Base-by-base conservation (phyloP, 1,284 basidiomycete species). In the Apiotrichum siamense region DNA sequence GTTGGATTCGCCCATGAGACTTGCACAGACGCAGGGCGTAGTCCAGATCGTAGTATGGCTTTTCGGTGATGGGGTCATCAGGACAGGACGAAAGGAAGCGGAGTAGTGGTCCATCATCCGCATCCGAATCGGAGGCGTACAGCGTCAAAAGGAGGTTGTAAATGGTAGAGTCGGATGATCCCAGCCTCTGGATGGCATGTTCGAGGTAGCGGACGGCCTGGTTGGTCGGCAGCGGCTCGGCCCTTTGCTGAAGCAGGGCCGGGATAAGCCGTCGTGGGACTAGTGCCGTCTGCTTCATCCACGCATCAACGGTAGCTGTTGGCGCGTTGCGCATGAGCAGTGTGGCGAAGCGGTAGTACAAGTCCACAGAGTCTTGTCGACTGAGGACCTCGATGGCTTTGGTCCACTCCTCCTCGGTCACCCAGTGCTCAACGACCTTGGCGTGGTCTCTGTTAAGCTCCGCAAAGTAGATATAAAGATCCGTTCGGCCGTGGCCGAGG, bases 21-120 rank as follows among this genome's bases (percentile, higher is more conserved):
- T 89, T 90, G 76, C 93, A 98, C 40, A 96, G 75, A 10, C 96
- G 83, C 52, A 99, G 72, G 0, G 94, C 96, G 67, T 97, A 98
- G 75, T 98, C 93, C 33, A 98, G 81, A 64, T 98, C 94, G 67
- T 92, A 98, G 72, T 91, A 96, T 1, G 94, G 93, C 65, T 84
- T 84, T 3, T 83, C 83, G 0, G 88, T 88, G 21, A 87, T 69
- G 2, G 90, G 86, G 68, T 97, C 84, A 18, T 83, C 80, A 1
- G 88, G 90, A 1, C 88, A 85, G 0, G 81, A 81, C n/a, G 83
- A 82, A 33, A 99, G 80, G 77, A 96, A 97, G 23, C 84, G 83
- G 21, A 97, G 77, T 5, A 99, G 80, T 4, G 85, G 82, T 1
- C 79, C 84, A 61, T 96, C 93, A 60, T 89, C 85, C n/a, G 62